These are phyloP conservation scores for Aspergillus candidus DNA, from an alignment of 2,329 filamentous ascomycete genomes.

Conservation along the genomic window DNA sequence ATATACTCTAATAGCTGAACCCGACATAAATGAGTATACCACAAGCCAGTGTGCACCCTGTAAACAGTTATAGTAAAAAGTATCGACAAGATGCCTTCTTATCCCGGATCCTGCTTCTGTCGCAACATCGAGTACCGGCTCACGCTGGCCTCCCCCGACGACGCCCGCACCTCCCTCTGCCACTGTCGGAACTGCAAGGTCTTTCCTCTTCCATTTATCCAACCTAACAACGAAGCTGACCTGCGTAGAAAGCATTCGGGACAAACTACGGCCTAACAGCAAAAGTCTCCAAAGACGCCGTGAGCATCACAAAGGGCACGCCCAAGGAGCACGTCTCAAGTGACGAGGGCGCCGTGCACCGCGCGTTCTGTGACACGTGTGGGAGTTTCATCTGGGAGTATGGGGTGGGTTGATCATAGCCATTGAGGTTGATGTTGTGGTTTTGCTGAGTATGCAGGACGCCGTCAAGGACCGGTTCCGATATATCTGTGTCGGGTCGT, in stretches of 20 bases:
- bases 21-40: not conserved
- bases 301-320: slow-evolving; percentile 36
- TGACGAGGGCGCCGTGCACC: slow-evolving; percentile 45
- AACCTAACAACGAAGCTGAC: not conserved
- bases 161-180: slow-evolving; percentile 49
- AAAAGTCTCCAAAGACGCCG: slow-evolving; percentile 43
- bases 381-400: slow-evolving; percentile 50
- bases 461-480: slow-evolving; percentile 30
- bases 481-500: slow-evolving; percentile 45
- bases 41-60: not conserved
- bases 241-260: slow-evolving; percentile 45
- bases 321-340: slow-evolving; percentile 44
- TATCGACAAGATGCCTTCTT: slow-evolving; percentile 20
- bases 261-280: slow-evolving; percentile 48
- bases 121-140: slow-evolving; percentile 44
- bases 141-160: slow-evolving; percentile 38
- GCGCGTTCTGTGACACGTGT: slow-evolving; percentile 50
- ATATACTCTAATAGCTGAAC: not conserved
- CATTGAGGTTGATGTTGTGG: not conserved
- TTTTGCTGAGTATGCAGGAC: slow-evolving; percentile 15
- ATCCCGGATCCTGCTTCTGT: slow-evolving; percentile 46
- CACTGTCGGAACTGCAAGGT: slow-evolving; percentile 51
- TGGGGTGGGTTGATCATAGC: slow-evolving; percentile 33
- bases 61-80: not conserved
- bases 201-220: not conserved